Base-by-base conservation (phyloP, 768 basidiomycete species). In the Sutorius australiensis region DNA sequence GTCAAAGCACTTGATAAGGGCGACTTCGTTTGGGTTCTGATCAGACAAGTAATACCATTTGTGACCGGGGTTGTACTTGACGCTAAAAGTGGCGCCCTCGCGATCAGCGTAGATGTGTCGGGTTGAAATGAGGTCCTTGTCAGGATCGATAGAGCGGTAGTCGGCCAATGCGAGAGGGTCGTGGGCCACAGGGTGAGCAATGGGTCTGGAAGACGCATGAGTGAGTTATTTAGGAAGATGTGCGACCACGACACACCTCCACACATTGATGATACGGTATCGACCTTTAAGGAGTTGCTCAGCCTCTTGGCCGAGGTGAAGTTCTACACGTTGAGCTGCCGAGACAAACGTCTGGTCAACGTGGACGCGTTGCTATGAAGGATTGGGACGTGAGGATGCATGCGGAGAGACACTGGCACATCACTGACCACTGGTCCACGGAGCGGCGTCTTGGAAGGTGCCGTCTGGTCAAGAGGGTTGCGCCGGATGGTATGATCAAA, bases 401-500 rank as follows among this genome's bases (percentile, higher is more conserved):
- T 17, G 19, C n/a, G 16, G 12, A 37, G 5, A 24, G n/a, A 2
- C 6, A 32, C n/a, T 3, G 10, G 16, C n/a, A 40, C 11, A 19
- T 2, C 14, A 61, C 71, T 45, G 50, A 74, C 73, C 14, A 73
- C 74, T 9, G 72, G 72, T 4, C 67, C 67, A 38, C 67, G 70
- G 34, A 46, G 44, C 1, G 54, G 37, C 6, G 16, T 8, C 7
- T 54, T 53, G 39, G 46, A 21, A 6, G 50, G 36, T 9, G 1
- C 40, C 0, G 12, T 45, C 36, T 59, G 59, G 11, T 43, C 19
- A 3, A 16, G 10, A 9, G 46, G 12, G n/a, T 46, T 70, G n/a
- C 50, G 66, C 68, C 74, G 66, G 59, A 72, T 70, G 38, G 73
- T 77, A 54, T 77, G 75, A 52, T 79, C 77, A 32, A 79, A 79